phyloP scores from a whole-genome alignment of 495 filamentous ascomycete genomes.

The Glutinoglossum americanum region DNA sequence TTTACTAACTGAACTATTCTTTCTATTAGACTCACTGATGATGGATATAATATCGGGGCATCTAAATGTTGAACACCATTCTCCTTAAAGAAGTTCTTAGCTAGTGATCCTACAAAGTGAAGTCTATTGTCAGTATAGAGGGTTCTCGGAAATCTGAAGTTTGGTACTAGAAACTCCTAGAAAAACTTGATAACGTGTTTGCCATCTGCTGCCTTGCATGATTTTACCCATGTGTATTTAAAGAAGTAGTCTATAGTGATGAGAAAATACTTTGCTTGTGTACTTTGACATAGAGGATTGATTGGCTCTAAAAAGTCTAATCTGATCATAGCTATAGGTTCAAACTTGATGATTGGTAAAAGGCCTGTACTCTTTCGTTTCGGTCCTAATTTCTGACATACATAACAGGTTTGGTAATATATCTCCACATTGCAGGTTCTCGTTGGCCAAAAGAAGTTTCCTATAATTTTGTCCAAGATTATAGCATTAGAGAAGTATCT shows the following conservation, averaged over 20 bases:
- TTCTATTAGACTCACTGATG: background rate
- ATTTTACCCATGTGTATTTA: background rate
- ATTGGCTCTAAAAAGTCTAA: background rate
- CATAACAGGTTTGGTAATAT: background rate
- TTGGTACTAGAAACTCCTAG: background rate
- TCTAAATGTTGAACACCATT: background rate
- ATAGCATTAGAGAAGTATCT: background rate
- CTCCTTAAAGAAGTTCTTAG: background rate
- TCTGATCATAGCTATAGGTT: background rate
- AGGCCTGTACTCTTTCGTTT: background rate
- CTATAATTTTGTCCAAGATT: background rate
- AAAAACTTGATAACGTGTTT: background rate
- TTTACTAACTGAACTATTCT: background rate
- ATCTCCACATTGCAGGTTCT: background rate
- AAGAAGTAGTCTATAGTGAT: background rate
- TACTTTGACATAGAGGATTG: background rate
- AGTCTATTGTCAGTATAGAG: slow-evolving; percentile 1
- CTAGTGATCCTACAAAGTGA: background rate
- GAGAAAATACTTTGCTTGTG: background rate
- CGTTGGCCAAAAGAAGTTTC: background rate
- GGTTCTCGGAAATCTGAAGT: background rate
- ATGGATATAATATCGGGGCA: background rate
- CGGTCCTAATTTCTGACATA: background rate
- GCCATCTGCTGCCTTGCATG: background rate
- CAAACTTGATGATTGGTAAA: background rate